Evolutionary conservation across 306 rosid species (phyloP), one percentile per base, ranked within the genome.

Genomic region (Psophocarpus tetragonolobus): DNA sequence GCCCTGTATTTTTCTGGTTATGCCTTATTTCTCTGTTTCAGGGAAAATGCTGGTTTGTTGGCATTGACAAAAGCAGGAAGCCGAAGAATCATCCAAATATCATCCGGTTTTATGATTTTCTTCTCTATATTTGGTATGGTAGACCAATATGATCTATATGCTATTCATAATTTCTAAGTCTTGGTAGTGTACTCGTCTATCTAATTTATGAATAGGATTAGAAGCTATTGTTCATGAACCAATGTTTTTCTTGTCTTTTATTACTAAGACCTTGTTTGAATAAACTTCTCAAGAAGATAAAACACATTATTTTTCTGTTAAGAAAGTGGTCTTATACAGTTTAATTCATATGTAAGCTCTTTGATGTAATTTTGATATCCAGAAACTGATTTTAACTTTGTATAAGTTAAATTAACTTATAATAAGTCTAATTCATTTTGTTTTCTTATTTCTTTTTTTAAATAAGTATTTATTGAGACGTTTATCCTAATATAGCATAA

Each of bases 61-160:
- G 98, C 97, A 61, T 77, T 89, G 88, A 92, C 97, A 60, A 89
- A 87, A 82, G 96, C 87, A 33, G 96, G 97, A 80, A 92, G 95
- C 85, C 84, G 98, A 85, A 89, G 97, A 89, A 97, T 94, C 33
- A 84, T 87, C 79, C 97, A 94, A 79, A 90, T 94, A 70, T 89
- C 95, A 78, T 88, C 97, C 53, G 91, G 91, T 53, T 89, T 92
- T 68, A 94, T 92, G 98, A 87, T 94, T 76, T 85, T 90, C 81
- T 94, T 94, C 90, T 89, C 97, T 38, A 20, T 94, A 39, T 88
- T 92, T 60, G 97, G 98, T 92, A 89, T 27, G 71, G 0, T 60
- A 63, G 36, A 27, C 24, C 48, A 14, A 23, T 62, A 17, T 29
- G 36, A 51, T 17, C 14, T 66, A n/a, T 9, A 5, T 63, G 20